phyloP scores from a whole-genome alignment of 148 eudicot species.

The Suaeda aralocaspica region DNA sequence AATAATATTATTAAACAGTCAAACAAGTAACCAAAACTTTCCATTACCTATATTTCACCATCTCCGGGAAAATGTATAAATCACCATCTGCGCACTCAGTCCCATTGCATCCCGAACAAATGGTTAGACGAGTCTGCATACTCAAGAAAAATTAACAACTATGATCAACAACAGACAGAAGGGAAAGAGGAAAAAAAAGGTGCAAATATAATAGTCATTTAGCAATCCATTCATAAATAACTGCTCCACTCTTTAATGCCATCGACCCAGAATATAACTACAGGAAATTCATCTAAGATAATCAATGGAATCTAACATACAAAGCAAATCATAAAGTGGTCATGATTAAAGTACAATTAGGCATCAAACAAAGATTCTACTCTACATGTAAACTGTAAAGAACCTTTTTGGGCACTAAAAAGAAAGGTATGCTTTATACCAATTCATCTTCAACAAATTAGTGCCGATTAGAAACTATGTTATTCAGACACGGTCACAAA shows the following conservation, averaged over 20 bases:
- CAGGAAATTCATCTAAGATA: background rate
- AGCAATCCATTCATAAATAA: background rate
- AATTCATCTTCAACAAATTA: background rate
- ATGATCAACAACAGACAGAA: background rate
- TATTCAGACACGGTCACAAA: too few relatives aligned
- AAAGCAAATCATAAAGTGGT: background rate
- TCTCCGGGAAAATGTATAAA: constrained; percentile 82
- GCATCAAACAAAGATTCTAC: background rate
- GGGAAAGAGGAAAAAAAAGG: background rate
- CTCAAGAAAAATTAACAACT: constrained; percentile 3
- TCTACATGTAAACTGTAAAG: background rate
- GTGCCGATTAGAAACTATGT: too few relatives aligned
- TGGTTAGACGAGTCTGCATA: constrained; percentile 72
- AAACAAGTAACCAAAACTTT: background rate
- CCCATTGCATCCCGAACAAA: constrained; percentile 58
- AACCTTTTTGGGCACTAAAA: too few relatives aligned
- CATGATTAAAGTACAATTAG: background rate
- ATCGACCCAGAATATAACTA: background rate
- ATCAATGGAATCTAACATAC: too few relatives aligned
- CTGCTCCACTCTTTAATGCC: background rate
- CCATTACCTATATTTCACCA: constrained; percentile 74
- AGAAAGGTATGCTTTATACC: too few relatives aligned
- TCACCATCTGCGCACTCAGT: constrained; percentile 64
- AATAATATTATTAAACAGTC: background rate
- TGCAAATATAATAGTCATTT: background rate